A percentile compares a stretch with the other conserved stretches of the same genome.
Conservation (phyloP, 2,329 filamentous ascomycete genomes). For the Fusarium setosum region DNA sequence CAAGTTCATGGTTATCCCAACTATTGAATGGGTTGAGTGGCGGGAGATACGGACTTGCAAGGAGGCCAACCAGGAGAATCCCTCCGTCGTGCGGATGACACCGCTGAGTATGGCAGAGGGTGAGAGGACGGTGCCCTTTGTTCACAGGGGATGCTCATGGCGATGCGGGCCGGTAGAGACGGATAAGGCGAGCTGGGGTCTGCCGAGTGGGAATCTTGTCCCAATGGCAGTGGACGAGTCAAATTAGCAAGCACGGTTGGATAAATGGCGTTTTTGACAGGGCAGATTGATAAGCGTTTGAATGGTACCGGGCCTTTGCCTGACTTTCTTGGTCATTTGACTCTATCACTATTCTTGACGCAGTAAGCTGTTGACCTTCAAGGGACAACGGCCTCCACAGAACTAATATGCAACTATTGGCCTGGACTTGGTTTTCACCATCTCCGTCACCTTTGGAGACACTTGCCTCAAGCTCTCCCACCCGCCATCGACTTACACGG, state of each 20-base stretch:
- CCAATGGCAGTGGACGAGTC: slow-evolving; percentile 10
- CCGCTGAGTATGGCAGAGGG: slow-evolving; percentile 46
- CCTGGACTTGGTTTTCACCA: too few relatives aligned
- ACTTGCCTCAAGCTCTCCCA: too few relatives aligned
- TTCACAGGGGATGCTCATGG: slow-evolving; percentile 63
- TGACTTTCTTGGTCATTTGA: background rate
- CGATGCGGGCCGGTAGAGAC: slow-evolving; percentile 53
- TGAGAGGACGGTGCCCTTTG: slow-evolving; percentile 58
- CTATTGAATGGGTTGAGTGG: slow-evolving; percentile 73
- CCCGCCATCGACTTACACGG: slow-evolving; percentile 3
- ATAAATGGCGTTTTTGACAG: slow-evolving; percentile 14
- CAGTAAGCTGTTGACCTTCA: background rate
- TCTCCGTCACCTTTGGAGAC: too few relatives aligned
- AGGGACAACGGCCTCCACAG: too few relatives aligned
- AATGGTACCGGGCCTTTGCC: slow-evolving; percentile 19
- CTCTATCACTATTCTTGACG: too few relatives aligned
- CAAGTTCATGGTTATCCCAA: slow-evolving; percentile 60
- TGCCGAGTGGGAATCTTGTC: slow-evolving; percentile 32
- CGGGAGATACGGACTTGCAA: slow-evolving; percentile 53
- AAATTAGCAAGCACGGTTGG: slow-evolving; percentile 13
- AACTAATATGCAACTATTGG: too few relatives aligned
- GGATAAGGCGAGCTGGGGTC: slow-evolving; percentile 30
- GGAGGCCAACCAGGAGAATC: slow-evolving; percentile 1
- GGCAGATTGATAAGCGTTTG: slow-evolving; percentile 24
- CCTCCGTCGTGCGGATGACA: slow-evolving; percentile 24